Evolutionary conservation across 1,284 basidiomycete species (phyloP), one percentile per base, ranked within the genome.

Genomic region (Marasmius oreades): DNA sequence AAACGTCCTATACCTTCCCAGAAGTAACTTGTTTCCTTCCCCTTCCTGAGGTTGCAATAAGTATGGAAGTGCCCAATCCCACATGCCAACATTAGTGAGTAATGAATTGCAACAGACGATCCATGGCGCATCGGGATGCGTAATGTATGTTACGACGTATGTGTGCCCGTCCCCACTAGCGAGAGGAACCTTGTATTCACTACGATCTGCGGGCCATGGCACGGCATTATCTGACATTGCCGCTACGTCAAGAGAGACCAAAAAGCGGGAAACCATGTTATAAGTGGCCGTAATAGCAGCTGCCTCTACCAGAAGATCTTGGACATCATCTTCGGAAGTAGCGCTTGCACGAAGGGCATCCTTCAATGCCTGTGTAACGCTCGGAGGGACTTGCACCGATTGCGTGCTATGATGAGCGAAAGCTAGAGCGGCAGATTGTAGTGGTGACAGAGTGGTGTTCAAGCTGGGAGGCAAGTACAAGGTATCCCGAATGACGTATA

Each of bases 231-330:
- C 73, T 0, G 73, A 72, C 63, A 75, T 68, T 7, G 80, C 79
- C 51, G 73, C 76, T 2, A 84, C 77, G 61, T 84, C 80, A 5
- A 79, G 70, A 1, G 78, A 72, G 5, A 81, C 65, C 18, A 84
- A 69, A 61, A 82, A 77, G n/a, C 81, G 71, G 22, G 80, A 82
- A 1, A 84, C 80, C 78, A 82, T 78, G 64, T 82, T 83, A 62
- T 84, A 84, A 0, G 70, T 64, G 3, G 77, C 77, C 0, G 78
- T 73, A 1, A 79, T 73, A 36, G 79, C 72, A 0, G 75, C 74
- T 16, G 72, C 74, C 60, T 84, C 81, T 22, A 79, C 77, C 43
- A 80, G 70, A 22, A 81, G 63, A 61, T 78, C 76, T 51, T 78
- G 69, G 0, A 70, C 64, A 51, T 65, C 57, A 52, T 48, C 14